phyloP scores from a whole-genome alignment of 2,329 filamentous ascomycete species.

The Claviceps sorghi region DNA sequence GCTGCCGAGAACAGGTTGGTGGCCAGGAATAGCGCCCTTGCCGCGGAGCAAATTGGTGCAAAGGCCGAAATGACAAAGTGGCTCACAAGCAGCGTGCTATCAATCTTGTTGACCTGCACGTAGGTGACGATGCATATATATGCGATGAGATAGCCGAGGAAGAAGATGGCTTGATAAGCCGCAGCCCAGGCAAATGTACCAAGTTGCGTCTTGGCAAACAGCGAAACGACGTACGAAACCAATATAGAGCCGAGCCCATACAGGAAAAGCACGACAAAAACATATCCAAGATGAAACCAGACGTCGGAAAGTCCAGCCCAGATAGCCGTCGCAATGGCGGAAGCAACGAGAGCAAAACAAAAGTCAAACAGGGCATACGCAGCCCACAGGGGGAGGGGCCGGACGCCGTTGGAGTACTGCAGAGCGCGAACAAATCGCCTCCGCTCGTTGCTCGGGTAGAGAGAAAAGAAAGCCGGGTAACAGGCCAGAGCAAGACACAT shows the following conservation, averaged over 20 bases:
- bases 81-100: constrained; percentile 49
- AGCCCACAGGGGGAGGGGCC: constrained; percentile 68
- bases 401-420: constrained; percentile 84
- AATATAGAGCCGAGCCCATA: constrained; percentile 69
- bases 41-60: constrained; percentile 62
- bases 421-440: constrained; percentile 65
- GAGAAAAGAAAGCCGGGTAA: constrained; percentile 72
- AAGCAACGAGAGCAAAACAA: constrained; percentile 49
- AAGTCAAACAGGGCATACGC: constrained; percentile 76
- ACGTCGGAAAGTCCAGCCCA: constrained; percentile 49
- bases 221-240: constrained; percentile 65
- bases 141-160: constrained; percentile 56
- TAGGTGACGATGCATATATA: constrained; percentile 65
- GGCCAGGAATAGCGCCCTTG: constrained; percentile 59
- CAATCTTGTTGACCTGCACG: constrained; percentile 52
- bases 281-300: constrained; percentile 68
- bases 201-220: constrained; percentile 65
- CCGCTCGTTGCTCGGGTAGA: constrained; percentile 80
- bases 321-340: constrained; percentile 52
- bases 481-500: constrained; percentile 64
- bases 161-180: constrained; percentile 57
- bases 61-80: constrained; percentile 63
- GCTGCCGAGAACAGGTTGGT: constrained; percentile 75
- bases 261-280: constrained; percentile 67
- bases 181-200: constrained; percentile 74